A percentile compares a stretch with the other conserved stretches of the same genome.
Evolutionary conservation across 1,284 basidiomycete species (phyloP).

Genomic region (Tremellales sp.): DNA sequence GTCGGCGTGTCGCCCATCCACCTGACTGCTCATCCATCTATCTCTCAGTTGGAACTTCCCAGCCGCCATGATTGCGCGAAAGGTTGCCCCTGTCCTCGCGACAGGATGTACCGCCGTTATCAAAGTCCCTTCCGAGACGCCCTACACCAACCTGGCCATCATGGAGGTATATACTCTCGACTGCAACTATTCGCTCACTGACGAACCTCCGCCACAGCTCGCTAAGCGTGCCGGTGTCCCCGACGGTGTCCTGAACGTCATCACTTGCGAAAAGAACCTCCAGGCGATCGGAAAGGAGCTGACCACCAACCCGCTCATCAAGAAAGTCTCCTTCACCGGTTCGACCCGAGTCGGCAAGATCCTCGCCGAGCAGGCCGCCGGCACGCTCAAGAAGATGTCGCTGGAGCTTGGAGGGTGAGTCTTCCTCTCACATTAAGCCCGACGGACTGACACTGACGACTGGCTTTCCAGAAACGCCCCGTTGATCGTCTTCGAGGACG

Average conservation of each 20-base stretch:
- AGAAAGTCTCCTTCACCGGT: slow-evolving; percentile 88
- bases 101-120: slow-evolving; percentile 95
- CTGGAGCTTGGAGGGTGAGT: slow-evolving; percentile 56
- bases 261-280: slow-evolving; percentile 56
- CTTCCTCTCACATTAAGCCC: neutral
- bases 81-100: slow-evolving; percentile 63
- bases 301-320: slow-evolving; percentile 40
- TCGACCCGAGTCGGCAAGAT: slow-evolving; percentile 88
- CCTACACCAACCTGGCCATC: slow-evolving; percentile 81
- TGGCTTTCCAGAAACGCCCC: slow-evolving; percentile 36
- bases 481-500: slow-evolving; percentile 81
- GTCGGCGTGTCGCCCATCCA: neutral
- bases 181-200: neutral
- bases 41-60: slow-evolving; percentile 70
- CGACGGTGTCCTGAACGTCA: slow-evolving; percentile 89
- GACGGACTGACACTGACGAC: neutral
- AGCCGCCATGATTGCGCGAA: slow-evolving; percentile 71
- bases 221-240: slow-evolving; percentile 84
- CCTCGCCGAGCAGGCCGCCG: slow-evolving; percentile 74
- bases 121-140: slow-evolving; percentile 94
- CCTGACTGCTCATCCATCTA: neutral
- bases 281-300: slow-evolving; percentile 45
- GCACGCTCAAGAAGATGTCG: slow-evolving; percentile 87
- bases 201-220: slow-evolving; percentile 51
- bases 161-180: slow-evolving; percentile 35